Base-by-base conservation (phyloP, 192 early-diverging fungal species). In the Coemansia sp. region DNA sequence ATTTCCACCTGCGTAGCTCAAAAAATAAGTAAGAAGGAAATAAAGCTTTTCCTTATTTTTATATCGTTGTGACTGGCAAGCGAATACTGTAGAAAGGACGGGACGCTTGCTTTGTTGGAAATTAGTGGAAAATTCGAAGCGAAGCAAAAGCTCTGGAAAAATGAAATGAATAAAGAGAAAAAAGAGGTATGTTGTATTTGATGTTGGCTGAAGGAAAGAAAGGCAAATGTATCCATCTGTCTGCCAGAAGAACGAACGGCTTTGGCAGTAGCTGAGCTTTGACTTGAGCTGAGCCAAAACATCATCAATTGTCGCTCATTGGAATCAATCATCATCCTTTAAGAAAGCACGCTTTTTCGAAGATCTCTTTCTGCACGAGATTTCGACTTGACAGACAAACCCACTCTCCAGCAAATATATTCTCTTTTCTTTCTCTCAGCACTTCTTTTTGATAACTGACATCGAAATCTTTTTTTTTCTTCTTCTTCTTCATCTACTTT, bases 1-100 rank as follows among this genome's bases (percentile, higher is more conserved):
- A 92, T 92, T 53, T 33, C 43, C 36, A 24, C 63, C 60, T 56
- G 39, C 39, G 39, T 41, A 41, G 39, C 39, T 12, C 2, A 30
- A 30, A 2, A 30, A n/a, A n/a, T n/a, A n/a, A n/a, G n/a, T n/a
- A n/a, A n/a, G n/a, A n/a, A n/a, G n/a, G 30, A 30, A 30, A 41
- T 4, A 15, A 46, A 46, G 23, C 24, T 53, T 24, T 26, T 23
- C 15, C 1, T 52, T 14, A 0, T 24, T 10, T 10, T 53, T 12
- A 8, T 53, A 26, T 12, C 51, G 51, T 53, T 26, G 23, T 53
- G 23, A 10, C 23, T 0, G 10, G 21, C 9, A 53, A 53, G n/a
- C n/a, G n/a, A n/a, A n/a, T n/a, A n/a, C 23, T 53, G 21, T 53
- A 26, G 7, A 53, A 53, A 7, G 23, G 7, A 18, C n/a, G n/a